Base-by-base conservation (phyloP, 106 monocot species). In the Allium sativum region DNA sequence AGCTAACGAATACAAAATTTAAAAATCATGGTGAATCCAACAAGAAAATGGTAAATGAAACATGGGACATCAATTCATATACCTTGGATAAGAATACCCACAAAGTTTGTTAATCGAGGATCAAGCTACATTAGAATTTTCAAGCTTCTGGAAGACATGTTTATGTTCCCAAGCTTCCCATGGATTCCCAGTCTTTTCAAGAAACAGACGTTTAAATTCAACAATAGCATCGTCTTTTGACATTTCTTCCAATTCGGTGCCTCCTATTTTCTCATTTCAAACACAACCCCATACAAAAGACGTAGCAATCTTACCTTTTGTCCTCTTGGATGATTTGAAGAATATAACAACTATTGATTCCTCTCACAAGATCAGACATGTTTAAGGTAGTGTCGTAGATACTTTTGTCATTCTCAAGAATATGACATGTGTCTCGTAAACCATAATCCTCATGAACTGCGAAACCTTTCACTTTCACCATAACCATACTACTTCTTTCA, bases 251-350 rank as follows among this genome's bases (percentile, higher is more conserved):
- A 99, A 76, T 61, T 88, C 88, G 3, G 21, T 76, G 12, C 98
- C 83, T 59, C 98, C 98, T 74, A 98, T 88, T 78, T 75, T 88
- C 8, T 99, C 83, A 88, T 79, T 99, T 20, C 98, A 92, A 72
- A 99, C 85, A 44, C 98, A 80, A 48, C 98, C 98, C 98, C 98
- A 99, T 99, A 9, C 92, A 75, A 61, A 99, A 99, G 7, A 99
- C 83, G 76, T 81, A 85, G 67, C 98, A 99, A 21, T 71, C 79
- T 8, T 79, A 81, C 10, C 88, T 92, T 73, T 83, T 85, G 63
- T 99, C 98, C 59, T 92, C 92, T 78, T 99, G 65, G 62, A 99
- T 99, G 53, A 99, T 55, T 74, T 99, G 98, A 76, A 99, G 92
- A 64, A 88, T 92, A 74, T 99, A 99, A 58, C 88, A 99, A 65